Evolutionary conservation across 352 stramenopile species (phyloP).

Genomic region (Globisporangium okanoganense): DNA sequence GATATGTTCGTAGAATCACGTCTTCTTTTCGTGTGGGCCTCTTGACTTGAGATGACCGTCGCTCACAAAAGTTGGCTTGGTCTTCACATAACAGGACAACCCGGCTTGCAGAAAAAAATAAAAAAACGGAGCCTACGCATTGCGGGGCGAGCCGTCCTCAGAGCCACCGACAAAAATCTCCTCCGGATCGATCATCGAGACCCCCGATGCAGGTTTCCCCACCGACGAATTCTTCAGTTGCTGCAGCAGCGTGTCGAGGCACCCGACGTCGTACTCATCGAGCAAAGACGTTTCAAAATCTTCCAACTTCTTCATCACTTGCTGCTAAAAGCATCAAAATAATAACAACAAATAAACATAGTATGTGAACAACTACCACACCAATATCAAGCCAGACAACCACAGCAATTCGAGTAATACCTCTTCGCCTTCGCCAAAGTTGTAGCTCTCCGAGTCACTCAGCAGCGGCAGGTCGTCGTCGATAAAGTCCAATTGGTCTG

Average conservation of each 20-base stretch:
- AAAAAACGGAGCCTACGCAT: constrained; percentile 28
- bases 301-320: constrained; percentile 86
- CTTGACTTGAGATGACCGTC: background rate
- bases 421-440: constrained; percentile 75
- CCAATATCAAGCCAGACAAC: background rate
- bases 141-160: constrained; percentile 30
- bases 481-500: constrained; percentile 53
- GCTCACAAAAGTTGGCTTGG: background rate
- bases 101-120: background rate
- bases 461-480: constrained; percentile 72
- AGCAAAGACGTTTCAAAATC: constrained; percentile 86
- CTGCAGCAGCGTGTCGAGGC: constrained; percentile 77
- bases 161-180: constrained; percentile 50
- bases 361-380: constrained; percentile 17
- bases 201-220: constrained; percentile 29
- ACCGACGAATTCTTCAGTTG: constrained; percentile 58
- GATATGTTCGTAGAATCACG: constrained; percentile 17
- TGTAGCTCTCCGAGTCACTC: constrained; percentile 65
- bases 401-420: constrained; percentile 28
- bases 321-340: constrained; percentile 42
- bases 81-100: constrained; percentile 7
- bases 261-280: constrained; percentile 84
- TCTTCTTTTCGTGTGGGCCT: constrained; percentile 4
- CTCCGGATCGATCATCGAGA: constrained; percentile 51
- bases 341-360: constrained; percentile 13